Evolutionary conservation across 148 eudicot species (phyloP).

Genomic region (Arctostaphylos glauca): DNA sequence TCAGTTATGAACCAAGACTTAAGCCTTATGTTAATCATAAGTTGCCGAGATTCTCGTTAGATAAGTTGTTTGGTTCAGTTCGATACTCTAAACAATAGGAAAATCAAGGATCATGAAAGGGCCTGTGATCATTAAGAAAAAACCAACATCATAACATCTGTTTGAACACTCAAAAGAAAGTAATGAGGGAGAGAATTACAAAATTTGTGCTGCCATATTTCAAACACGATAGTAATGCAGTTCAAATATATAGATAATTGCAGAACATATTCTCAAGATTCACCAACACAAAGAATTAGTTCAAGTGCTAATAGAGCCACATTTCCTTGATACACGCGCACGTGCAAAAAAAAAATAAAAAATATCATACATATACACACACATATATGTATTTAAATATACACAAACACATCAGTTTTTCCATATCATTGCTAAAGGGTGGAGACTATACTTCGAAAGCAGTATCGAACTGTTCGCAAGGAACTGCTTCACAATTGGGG

Average conservation of each 20-base stretch:
- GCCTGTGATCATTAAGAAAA: neutral
- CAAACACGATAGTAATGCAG: neutral
- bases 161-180: neutral
- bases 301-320: neutral
- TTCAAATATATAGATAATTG: too few species aligned
- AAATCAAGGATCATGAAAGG: neutral
- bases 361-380: neutral
- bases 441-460: slow-evolving; percentile 48
- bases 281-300: neutral
- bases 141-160: neutral
- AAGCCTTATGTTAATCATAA: neutral
- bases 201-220: neutral
- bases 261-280: neutral
- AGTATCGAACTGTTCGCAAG: slow-evolving; percentile 69
- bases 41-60: neutral
- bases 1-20: neutral
- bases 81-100: neutral
- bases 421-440: too few species aligned
- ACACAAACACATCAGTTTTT: too few species aligned
- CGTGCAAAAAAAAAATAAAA: neutral
- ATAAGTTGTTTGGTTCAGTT: neutral
- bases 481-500: slow-evolving; percentile 65
- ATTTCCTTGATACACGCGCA: neutral
- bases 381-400: too few species aligned
- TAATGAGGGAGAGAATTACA: neutral